Evolutionary conservation across 2,329 filamentous ascomycete genomes (phyloP), one percentile per base, ranked within the genome.

Genomic region (Trichoderma sp.): DNA sequence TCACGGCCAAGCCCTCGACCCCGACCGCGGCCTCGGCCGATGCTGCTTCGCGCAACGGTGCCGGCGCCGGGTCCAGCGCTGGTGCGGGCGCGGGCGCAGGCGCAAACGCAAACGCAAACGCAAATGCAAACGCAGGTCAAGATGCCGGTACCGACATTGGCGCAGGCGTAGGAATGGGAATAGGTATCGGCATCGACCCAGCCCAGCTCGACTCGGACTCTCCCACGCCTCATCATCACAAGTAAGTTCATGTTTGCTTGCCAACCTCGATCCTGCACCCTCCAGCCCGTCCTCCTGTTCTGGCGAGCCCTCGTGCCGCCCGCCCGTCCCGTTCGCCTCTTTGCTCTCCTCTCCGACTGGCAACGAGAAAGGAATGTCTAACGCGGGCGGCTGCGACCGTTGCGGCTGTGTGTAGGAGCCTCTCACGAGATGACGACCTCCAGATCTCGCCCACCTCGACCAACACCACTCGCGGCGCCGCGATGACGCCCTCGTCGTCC

Each of bases 1-100:
- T 86, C 72, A 92, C 90, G 45, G 79, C 88, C 69, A 87, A 82
- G 77, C 82, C 82, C 44, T 77, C 76, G 58, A 73, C 71, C 64
- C 71, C 74, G 66, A 74, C 70, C 66, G 72, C 74, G 63, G 71
- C 74, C 44, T 74, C 78, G 55, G 66, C 66, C 34, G 64, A 66
- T 34, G 66, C 61, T 28, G 24, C 51, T 14, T 51, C 67, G 58
- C 70, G 68, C 60, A 67, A 52, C 50, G 48, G 48, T 21, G 17
- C 28, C 66, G 58, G 69, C 66, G n/a, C 68, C 68, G 34, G 34
- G 12, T 14, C 34, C 34, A 39, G 34, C 12, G 34, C 34, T 26
- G 48, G 48, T 30, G 50, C 7, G 26, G 48, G 48, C 48, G 48
- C 15, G 7, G 21, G 21, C 26, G 26, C 48, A 19, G 28, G 28